Evolutionary conservation across 2,329 filamentous ascomycete genomes (phyloP), one percentile per base, ranked within the genome.

Genomic region (Monilinia vaccinii-corymbosi): DNA sequence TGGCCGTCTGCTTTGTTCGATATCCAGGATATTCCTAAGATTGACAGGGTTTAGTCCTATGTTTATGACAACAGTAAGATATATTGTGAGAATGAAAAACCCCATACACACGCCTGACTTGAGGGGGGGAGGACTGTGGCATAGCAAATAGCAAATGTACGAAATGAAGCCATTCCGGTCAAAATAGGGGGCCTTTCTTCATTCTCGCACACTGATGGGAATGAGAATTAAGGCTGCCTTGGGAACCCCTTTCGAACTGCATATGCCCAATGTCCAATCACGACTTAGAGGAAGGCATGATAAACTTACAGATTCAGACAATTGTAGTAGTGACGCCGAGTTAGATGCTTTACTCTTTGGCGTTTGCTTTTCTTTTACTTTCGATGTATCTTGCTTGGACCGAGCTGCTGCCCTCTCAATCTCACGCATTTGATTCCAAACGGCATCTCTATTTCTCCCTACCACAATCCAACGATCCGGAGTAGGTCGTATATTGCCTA

Each of bases 361-460:
- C 13, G 31, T 47, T 52, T 23, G 31, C 16, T 46, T n/a, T 46
- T 57, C 53, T 18, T 4, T 49, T 23, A 38, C 50, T 31, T 52
- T 59, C 32, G 21, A 38, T 8, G 25, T 48, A 52, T n/a, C n/a
- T 38, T 63, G 47, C 44, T 61, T 61, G 11, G 56, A 55, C 38
- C 44, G 36, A 44, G 58, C n/a, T 16, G 46, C 45, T 34, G 62
- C 50, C 21, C 56, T 38, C 44, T 64, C 63, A 57, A 63, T 58
- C 10, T 64, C 56, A 44, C 61, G 49, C 62, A 64, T 62, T 52
- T 65, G 48, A 31, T 65, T 61, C 62, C 56, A 60, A 16, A 66
- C 61, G 49, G 60, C 60, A 51, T 66, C 61, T 52, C 60, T 58
- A 7, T 48, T 62, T 18, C 62, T 56, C n/a, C 63, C 64, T 42